Percentiles rank a stretch among this genome's conserved stretches.
Evolutionary conservation across 306 rosid species (phyloP).

Genomic region (Quercus gilva): DNA sequence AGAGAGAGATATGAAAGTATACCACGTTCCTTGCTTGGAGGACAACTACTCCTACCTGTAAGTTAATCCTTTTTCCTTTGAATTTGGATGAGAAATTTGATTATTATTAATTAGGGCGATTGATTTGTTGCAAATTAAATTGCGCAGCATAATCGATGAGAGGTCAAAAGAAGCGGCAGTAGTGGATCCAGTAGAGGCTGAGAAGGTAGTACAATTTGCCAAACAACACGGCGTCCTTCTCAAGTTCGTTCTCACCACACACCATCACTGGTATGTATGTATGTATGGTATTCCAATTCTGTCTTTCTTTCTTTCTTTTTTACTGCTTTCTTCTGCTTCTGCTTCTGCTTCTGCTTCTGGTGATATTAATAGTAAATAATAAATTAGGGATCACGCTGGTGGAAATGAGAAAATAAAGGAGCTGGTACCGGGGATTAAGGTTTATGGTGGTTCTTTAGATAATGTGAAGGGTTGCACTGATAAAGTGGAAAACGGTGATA

Average conservation of each 20-base stretch:
- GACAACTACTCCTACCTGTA: slow-evolving; percentile 61
- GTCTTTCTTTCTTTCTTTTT: neutral
- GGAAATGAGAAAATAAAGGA: slow-evolving; percentile 83
- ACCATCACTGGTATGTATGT: slow-evolving; percentile 72
- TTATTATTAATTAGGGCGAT: too few relatives aligned
- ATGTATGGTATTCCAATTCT: too few relatives aligned
- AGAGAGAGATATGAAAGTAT: slow-evolving; percentile 29
- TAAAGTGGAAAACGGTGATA: slow-evolving; percentile 78
- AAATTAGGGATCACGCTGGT: slow-evolving; percentile 80
- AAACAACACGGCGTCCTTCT: slow-evolving; percentile 52
- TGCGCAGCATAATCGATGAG: slow-evolving; percentile 72
- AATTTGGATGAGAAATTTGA: too few relatives aligned
- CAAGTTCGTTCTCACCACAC: slow-evolving; percentile 93
- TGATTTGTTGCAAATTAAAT: neutral
- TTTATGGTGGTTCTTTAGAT: slow-evolving; percentile 85
- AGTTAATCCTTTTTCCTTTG: neutral
- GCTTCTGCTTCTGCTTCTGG: neutral
- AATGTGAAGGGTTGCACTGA: slow-evolving; percentile 88
- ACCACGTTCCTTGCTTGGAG: slow-evolving; percentile 43
- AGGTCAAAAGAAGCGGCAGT: slow-evolving; percentile 78
- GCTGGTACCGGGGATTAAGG: slow-evolving; percentile 79
- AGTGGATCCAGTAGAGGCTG: slow-evolving; percentile 91
- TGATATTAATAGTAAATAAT: too few relatives aligned
- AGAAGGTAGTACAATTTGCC: slow-evolving; percentile 67
- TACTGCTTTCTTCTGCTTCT: neutral